phyloP scores from a whole-genome alignment of 768 basidiomycete genomes.

The Exsudoporus frostii region DNA sequence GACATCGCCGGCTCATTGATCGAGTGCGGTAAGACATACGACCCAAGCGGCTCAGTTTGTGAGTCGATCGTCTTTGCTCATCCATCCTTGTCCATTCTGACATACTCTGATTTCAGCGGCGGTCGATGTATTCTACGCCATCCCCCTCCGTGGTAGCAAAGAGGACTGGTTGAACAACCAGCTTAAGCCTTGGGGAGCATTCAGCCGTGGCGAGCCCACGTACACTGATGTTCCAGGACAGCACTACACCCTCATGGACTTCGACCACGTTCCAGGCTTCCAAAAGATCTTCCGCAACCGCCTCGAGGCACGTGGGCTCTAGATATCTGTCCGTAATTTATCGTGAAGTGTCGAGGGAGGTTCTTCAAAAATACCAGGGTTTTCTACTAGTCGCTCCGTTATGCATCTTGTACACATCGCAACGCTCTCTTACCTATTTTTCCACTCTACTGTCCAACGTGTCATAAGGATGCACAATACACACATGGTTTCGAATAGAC shows the following conservation, averaged over 20 bases:
- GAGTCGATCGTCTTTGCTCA: constrained; percentile 3
- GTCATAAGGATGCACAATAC: not conserved
- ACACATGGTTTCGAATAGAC: not conserved
- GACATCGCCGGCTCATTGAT: constrained; percentile 31
- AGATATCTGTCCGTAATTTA: not conserved
- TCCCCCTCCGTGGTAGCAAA: constrained; percentile 27
- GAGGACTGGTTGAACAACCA: constrained; percentile 29
- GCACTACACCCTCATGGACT: constrained; percentile 32
- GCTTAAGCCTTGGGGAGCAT: constrained; percentile 26
- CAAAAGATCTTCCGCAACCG: constrained; percentile 28
- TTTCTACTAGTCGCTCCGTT: not conserved
- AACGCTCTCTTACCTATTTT: too few relatives aligned
- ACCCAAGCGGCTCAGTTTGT: constrained; percentile 26
- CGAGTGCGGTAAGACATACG: constrained; percentile 30
- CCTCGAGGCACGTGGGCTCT: constrained; percentile 28
- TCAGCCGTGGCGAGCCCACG: constrained; percentile 21
- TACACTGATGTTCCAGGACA: constrained; percentile 28
- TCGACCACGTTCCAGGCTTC: constrained; percentile 30
- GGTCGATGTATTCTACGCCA: constrained; percentile 29
- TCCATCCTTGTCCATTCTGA: not conserved
- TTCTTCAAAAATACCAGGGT: not conserved
- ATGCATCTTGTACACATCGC: not conserved
- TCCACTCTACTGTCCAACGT: not conserved
- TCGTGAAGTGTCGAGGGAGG: not conserved
- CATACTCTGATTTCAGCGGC: constrained; percentile 2